Conservation (phyloP, 192 early-diverging fungal genomes). For the Linnemannia exigua region DNA sequence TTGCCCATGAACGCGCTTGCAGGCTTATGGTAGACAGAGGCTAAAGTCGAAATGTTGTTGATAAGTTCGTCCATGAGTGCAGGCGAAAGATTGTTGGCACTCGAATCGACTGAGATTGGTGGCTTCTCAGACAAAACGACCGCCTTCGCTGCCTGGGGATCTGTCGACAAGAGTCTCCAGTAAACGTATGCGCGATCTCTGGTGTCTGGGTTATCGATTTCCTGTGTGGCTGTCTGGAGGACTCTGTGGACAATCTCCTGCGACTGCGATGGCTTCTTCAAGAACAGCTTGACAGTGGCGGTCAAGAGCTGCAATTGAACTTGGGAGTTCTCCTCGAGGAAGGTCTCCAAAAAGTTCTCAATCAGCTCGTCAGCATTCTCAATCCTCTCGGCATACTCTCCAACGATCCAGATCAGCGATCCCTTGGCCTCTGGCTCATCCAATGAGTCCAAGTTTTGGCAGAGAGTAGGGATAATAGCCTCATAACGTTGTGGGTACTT, state of each 20-base stretch:
- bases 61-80: slow-evolving; percentile 90
- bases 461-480: slow-evolving; percentile 87
- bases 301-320: slow-evolving; percentile 95
- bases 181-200: slow-evolving; percentile 98
- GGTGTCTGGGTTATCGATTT: slow-evolving; percentile 94
- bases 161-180: slow-evolving; percentile 95
- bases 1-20: slow-evolving; percentile 81
- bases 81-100: slow-evolving; percentile 69
- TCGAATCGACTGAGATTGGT: slow-evolving; percentile 79
- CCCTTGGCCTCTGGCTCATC: slow-evolving; percentile 94
- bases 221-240: slow-evolving; percentile 90
- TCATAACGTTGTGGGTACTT: slow-evolving; percentile 93
- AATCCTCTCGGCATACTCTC: slow-evolving; percentile 94
- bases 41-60: slow-evolving; percentile 87
- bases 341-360: slow-evolving; percentile 83
- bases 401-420: slow-evolving; percentile 95
- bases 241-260: slow-evolving; percentile 91
- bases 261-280: slow-evolving; percentile 88
- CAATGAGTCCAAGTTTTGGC: slow-evolving; percentile 90
- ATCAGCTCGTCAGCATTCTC: slow-evolving; percentile 87
- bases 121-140: slow-evolving; percentile 94
- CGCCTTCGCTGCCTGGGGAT: slow-evolving; percentile 93
- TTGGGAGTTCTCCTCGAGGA: slow-evolving; percentile 86
- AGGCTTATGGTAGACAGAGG: slow-evolving; percentile 97
- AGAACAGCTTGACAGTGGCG: slow-evolving; percentile 93